These are phyloP conservation scores for Hemileccinum impolitum DNA, from an alignment of 768 basidiomycete genomes.

Conservation along the genomic window DNA sequence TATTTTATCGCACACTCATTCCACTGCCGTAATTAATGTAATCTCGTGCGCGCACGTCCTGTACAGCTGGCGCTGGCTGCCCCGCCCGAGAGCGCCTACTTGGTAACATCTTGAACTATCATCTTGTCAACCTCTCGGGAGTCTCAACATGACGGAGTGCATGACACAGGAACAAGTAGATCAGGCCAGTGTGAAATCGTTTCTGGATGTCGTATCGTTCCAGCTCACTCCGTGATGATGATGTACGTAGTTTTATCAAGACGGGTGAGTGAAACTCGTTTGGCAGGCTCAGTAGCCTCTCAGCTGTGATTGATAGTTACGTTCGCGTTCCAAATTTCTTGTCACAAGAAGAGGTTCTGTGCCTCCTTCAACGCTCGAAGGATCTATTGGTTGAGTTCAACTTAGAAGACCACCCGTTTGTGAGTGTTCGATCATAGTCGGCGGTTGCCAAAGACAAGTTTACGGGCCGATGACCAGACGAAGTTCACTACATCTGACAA, in stretches of 20 bases:
- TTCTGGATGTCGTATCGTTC: background rate
- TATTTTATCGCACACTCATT: conserved; percentile 13
- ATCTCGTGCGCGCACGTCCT: background rate
- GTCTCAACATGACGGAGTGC: conserved; percentile 33
- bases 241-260: conserved; percentile 46
- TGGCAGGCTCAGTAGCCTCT: no score
- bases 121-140: no score
- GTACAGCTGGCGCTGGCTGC: no score
- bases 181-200: conserved; percentile 38
- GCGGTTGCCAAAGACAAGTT: background rate
- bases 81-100: no score
- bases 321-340: conserved; percentile 77
- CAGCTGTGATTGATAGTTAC: conserved; percentile 48
- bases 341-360: conserved; percentile 48
- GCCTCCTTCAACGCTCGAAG: conserved; percentile 68
- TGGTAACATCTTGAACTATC: no score
- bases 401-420: conserved; percentile 76
- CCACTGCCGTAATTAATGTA: background rate
- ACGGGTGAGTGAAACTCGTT: conserved; percentile 41
- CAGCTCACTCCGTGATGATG: background rate
- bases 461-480: conserved; percentile 72
- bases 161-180: conserved; percentile 56
- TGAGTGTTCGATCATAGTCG: conserved; percentile 34
- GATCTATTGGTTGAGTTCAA: conserved; percentile 77
- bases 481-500: conserved; percentile 80